phyloP scores from a whole-genome alignment of 129 eudicot species.

The Flaveria trinervia region DNA sequence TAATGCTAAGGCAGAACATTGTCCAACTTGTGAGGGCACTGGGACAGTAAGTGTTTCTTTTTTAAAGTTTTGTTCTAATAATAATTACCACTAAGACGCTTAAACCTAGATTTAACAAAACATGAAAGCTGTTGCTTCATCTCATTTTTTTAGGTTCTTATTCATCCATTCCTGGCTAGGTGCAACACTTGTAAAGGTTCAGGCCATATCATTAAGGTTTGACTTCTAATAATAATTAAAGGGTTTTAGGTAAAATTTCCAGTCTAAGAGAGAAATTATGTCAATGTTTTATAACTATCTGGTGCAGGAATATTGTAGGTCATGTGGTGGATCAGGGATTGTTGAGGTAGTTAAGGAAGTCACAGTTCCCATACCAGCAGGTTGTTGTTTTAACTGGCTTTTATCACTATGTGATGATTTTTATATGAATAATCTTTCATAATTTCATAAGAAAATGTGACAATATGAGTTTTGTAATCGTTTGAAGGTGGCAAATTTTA shows the following conservation, averaged over 20 bases:
- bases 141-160: slow-evolving; percentile 57
- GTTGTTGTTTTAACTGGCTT: slow-evolving; percentile 42
- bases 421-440: not conserved
- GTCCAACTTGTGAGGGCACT: slow-evolving; percentile 73
- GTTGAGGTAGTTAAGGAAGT: slow-evolving; percentile 77
- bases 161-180: slow-evolving; percentile 81
- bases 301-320: slow-evolving; percentile 68
- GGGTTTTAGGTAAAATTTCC: not conserved
- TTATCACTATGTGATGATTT: not conserved
- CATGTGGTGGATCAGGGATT: slow-evolving; percentile 78
- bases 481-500: not conserved
- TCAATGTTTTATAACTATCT: slow-evolving; percentile 13
- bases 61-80: not conserved
- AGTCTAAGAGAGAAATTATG: not conserved
- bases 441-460: not conserved
- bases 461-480: slow-evolving; percentile 3
- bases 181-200: slow-evolving; percentile 81
- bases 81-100: slow-evolving; percentile 4
- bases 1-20: slow-evolving; percentile 60
- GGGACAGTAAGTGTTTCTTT: slow-evolving; percentile 64
- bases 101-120: slow-evolving; percentile 15
- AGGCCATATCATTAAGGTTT: slow-evolving; percentile 72
- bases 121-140: slow-evolving; percentile 1
- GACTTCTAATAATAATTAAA: slow-evolving; percentile 23
- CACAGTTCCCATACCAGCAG: slow-evolving; percentile 79